Evolutionary conservation across 768 basidiomycete genomes (phyloP).

Genomic region (Podaxis sp.): DNA sequence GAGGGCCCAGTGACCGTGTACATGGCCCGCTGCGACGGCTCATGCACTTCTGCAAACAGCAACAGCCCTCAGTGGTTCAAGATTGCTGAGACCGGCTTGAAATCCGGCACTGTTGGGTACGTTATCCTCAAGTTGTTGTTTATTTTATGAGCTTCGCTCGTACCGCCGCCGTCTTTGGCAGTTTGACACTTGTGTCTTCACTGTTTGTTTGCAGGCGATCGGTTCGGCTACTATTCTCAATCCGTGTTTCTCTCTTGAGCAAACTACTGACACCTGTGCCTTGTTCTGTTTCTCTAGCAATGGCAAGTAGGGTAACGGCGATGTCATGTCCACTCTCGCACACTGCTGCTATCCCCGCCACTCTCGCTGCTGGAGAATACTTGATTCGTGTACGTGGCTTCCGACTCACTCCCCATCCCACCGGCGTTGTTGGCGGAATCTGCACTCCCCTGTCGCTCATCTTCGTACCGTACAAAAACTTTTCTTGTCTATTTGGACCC

Average conservation of each 20-base stretch:
- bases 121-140: neutral
- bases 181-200: neutral
- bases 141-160: neutral
- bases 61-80: slow-evolving; percentile 32
- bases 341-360: slow-evolving; percentile 28
- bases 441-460: neutral
- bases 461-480: neutral
- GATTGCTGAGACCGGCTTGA: slow-evolving; percentile 27
- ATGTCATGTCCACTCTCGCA: slow-evolving; percentile 23
- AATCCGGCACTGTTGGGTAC: slow-evolving; percentile 28
- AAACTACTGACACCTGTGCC: neutral
- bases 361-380: slow-evolving; percentile 29
- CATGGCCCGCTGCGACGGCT: slow-evolving; percentile 28
- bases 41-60: slow-evolving; percentile 28
- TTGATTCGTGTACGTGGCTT: slow-evolving; percentile 27
- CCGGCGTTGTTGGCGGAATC: neutral
- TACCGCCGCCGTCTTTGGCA: neutral
- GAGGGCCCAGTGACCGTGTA: slow-evolving; percentile 32
- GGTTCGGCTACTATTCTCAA: neutral
- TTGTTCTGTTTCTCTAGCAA: slow-evolving; percentile 12
- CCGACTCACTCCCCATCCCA: neutral
- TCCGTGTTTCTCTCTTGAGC: neutral
- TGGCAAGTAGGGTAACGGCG: slow-evolving; percentile 26
- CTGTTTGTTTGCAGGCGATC: neutral
- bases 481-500: neutral